Evolutionary conservation across 805 yeast species (phyloP).

Genomic region (Maudiozyma pseudohumilis): DNA sequence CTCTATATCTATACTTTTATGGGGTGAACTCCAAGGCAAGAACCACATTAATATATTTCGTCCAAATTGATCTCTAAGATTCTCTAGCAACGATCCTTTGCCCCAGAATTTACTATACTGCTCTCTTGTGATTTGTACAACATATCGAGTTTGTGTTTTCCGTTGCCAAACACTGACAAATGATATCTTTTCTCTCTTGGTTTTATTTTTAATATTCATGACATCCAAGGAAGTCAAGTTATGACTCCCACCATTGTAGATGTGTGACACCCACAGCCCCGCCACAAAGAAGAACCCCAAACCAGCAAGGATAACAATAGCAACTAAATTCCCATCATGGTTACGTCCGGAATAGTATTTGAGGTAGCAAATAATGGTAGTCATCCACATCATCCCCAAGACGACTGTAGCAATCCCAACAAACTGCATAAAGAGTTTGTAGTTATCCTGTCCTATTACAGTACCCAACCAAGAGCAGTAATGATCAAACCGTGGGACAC

Average conservation of each 20-base stretch:
- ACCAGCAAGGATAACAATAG: conserved; percentile 36
- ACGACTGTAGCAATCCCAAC: conserved; percentile 30
- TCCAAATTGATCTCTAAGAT: conserved; percentile 27
- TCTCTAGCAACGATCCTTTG: conserved; percentile 14
- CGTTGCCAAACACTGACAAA: conserved; percentile 25
- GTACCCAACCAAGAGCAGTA: conserved; percentile 71
- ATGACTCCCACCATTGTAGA: conserved; percentile 31
- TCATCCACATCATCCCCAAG: conserved; percentile 33
- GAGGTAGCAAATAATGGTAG: conserved; percentile 29
- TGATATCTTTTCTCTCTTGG: conserved; percentile 9
- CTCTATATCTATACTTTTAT: too few species aligned
- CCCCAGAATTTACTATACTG: conserved; percentile 19
- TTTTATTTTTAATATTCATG: conserved; percentile 17
- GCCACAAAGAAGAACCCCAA: conserved; percentile 33
- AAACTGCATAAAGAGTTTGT: conserved; percentile 48
- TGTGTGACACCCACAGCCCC: conserved; percentile 35
- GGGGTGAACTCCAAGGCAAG: conserved; percentile 16
- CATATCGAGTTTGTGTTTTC: conserved; percentile 30
- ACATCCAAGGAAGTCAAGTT: conserved; percentile 57
- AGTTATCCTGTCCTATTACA: conserved; percentile 61
- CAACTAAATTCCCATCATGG: conserved; percentile 41
- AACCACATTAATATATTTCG: conserved; percentile 23
- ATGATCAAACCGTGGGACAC: conserved; percentile 76
- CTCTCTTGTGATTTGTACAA: conserved; percentile 30
- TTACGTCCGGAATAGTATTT: conserved; percentile 7